A percentile compares a stretch with the other conserved stretches of the same genome.
Evolutionary conservation across 202 grass and related monocot genomes (phyloP).

Genomic region (Hordeum pubiflorum): DNA sequence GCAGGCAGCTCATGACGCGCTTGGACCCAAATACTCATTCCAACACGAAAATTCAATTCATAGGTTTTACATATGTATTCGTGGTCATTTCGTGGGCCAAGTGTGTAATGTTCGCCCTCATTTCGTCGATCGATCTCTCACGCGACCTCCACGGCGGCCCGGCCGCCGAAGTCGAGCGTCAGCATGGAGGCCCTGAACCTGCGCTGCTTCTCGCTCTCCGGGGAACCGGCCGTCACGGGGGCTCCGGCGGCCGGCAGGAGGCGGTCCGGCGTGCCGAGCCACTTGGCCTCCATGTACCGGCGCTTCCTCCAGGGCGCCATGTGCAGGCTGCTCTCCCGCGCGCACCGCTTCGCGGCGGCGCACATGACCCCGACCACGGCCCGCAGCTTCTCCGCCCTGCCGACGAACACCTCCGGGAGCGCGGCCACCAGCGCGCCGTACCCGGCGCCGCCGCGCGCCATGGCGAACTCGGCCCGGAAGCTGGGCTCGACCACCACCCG

Average conservation of each 20-base stretch:
- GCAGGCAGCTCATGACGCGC: no score
- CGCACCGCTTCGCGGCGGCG: slow-evolving; percentile 60
- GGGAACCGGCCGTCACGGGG: neutral
- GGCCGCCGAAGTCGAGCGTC: slow-evolving; percentile 50
- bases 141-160: slow-evolving; percentile 29
- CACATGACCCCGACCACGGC: slow-evolving; percentile 51
- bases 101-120: no score
- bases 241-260: neutral
- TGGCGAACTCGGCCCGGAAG: slow-evolving; percentile 69
- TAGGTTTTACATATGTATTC: neutral
- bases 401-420: slow-evolving; percentile 66
- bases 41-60: no score
- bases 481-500: slow-evolving; percentile 48
- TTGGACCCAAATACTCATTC: no score
- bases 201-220: slow-evolving; percentile 5
- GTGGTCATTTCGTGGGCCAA: neutral
- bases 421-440: slow-evolving; percentile 51
- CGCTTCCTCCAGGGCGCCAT: slow-evolving; percentile 80
- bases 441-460: slow-evolving; percentile 48
- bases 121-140: neutral
- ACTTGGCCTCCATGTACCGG: slow-evolving; percentile 79
- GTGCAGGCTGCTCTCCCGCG: slow-evolving; percentile 72
- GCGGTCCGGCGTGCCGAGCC: slow-evolving; percentile 50
- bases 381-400: slow-evolving; percentile 41
- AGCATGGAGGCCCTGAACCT: slow-evolving; percentile 66